phyloP scores from a whole-genome alignment of 768 basidiomycete genomes.

The Heimioporus sp. region DNA sequence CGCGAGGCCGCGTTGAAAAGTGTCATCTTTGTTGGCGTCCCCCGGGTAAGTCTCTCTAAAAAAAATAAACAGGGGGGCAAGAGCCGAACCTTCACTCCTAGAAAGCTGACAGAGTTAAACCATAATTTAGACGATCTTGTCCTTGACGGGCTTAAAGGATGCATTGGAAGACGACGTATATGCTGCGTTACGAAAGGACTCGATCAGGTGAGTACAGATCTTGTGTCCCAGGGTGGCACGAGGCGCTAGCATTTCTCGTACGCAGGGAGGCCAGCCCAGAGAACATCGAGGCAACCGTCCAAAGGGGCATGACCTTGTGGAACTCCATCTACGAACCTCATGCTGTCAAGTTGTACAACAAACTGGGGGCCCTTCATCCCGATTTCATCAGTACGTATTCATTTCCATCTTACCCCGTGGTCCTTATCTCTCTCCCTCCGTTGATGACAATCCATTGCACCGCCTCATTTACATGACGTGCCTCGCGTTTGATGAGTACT shows the following conservation, averaged over 20 bases:
- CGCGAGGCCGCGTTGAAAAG: constrained; percentile 89
- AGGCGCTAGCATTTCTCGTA: constrained; percentile 22
- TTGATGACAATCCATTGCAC: constrained; percentile 28
- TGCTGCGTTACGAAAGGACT: constrained; percentile 59
- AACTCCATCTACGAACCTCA: constrained; percentile 86
- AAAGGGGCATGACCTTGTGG: constrained; percentile 75
- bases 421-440: constrained; percentile 27
- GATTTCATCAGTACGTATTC: constrained; percentile 84
- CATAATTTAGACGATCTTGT: constrained; percentile 68
- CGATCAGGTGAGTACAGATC: constrained; percentile 55
- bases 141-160: constrained; percentile 71
- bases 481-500: constrained; percentile 31
- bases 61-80: not conserved
- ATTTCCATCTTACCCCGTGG: constrained; percentile 32
- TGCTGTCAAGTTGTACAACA: constrained; percentile 84
- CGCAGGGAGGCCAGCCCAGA: constrained; percentile 56
- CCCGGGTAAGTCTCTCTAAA: constrained; percentile 54
- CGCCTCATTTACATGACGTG: constrained; percentile 31
- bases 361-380: constrained; percentile 85
- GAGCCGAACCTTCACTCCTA: not conserved
- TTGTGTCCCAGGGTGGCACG: constrained; percentile 14
- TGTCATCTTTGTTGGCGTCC: constrained; percentile 84
- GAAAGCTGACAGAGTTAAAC: constrained; percentile 7
- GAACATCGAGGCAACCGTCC: constrained; percentile 66
- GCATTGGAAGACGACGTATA: constrained; percentile 83